Base-by-base conservation (phyloP, 257 asterid genomes). In the Solanum dulcamara region DNA sequence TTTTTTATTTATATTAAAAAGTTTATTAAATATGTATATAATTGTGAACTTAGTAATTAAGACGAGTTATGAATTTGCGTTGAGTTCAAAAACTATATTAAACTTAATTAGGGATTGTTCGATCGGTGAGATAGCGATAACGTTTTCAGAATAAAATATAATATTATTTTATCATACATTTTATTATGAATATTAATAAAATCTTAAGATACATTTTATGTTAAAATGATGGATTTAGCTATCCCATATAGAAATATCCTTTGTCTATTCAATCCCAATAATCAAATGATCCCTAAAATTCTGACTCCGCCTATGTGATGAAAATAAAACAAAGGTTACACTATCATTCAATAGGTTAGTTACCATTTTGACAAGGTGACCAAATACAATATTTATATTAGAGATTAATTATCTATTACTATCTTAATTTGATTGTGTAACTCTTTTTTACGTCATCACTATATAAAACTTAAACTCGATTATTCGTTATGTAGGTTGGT, bases 401-500 rank as follows among this genome's bases (percentile, higher is more conserved):
- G 6, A 11, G 68, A 60, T 24, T 24, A 46, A 12, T 46, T 60
- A 60, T 15, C 32, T 24, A 24, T 24, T 10, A 60, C 11, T 24
- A 60, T 12, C 17, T 60, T 60, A 60, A 24, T 10, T 10, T 60
- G 2, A 60, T 60, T 20, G 3, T 12, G 3, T 24, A 60, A 10
- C 3, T 60, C 2, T 55, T 60, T 24, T 70, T 20, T 33, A 35
- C 5, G 6, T 11, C 12, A 70, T 70, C 7, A 70, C 0, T 17
- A 28, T 22, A 30, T 12, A 37, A 74, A 81, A 20, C 24, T 86
- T 57, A 68, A 22, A 6, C 5, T 53, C 32, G 2, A 30, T 84
- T 60, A 60, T 60, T 44, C 14, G 74, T 57, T 44, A 44, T 83
- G 72, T 86, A 92, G 95, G 81, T 91, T 40, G 93, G 92, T 50